Percentiles rank a stretch among this genome's conserved stretches.
These are phyloP conservation scores for Penicillium herquei DNA, from an alignment of 495 filamentous ascomycete species.

Conservation along the genomic window DNA sequence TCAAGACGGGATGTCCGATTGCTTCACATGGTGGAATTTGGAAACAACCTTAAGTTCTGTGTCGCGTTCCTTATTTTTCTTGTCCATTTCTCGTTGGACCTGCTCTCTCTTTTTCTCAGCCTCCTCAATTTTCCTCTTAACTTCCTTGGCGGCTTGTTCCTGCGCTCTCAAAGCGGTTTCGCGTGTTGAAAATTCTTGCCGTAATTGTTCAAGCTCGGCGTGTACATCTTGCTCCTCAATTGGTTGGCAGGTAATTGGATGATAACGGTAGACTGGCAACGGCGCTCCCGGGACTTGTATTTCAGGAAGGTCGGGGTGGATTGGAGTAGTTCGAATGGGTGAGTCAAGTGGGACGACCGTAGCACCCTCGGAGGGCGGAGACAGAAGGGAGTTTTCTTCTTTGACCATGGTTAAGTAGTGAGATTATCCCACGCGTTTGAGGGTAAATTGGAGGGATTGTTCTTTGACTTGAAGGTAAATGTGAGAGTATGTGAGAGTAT, in stretches of 20 bases:
- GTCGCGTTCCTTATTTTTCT: constrained; percentile 46
- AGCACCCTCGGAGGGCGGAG: constrained; percentile 33
- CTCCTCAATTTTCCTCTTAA: constrained; percentile 38
- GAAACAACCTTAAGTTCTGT: constrained; percentile 46
- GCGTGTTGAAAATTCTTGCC: constrained; percentile 35
- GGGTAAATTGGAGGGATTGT: neutral
- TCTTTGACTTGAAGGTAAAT: neutral
- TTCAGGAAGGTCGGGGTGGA: constrained; percentile 41
- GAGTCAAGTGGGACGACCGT: constrained; percentile 33
- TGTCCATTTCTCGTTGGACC: constrained; percentile 43
- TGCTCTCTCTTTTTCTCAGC: constrained; percentile 41
- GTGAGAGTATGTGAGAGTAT: neutral
- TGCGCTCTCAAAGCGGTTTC: constrained; percentile 41
- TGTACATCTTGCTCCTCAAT: constrained; percentile 31
- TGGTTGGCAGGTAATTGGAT: constrained; percentile 42
- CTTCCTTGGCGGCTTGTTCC: constrained; percentile 39
- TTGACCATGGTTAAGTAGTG: constrained; percentile 17
- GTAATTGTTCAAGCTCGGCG: constrained; percentile 35
- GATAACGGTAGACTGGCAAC: constrained; percentile 32
- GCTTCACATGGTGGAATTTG: constrained; percentile 44
- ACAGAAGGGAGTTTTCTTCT: constrained; percentile 28
- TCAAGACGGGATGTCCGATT: constrained; percentile 34
- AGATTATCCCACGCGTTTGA: neutral
- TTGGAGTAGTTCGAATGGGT: constrained; percentile 37
- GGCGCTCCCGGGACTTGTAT: constrained; percentile 37